Evolutionary conservation across 2,329 filamentous ascomycete genomes (phyloP).

Genomic region (Chlorencoelia australis): DNA sequence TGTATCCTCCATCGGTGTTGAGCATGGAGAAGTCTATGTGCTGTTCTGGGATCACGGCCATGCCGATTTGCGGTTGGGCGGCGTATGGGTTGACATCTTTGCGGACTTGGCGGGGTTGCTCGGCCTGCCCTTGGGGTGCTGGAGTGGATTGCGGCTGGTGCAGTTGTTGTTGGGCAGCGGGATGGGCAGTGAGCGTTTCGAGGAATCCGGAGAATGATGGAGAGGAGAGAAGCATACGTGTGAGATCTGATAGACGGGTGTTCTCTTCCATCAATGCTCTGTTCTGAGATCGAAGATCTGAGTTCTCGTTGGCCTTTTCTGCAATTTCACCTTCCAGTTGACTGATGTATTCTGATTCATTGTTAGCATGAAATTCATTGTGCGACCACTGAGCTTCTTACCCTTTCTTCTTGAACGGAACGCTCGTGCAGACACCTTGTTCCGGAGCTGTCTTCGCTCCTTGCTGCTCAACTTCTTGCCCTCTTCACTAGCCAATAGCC

Average conservation of each 20-base stretch:
- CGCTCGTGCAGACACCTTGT: slow-evolving; percentile 95
- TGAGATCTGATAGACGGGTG: slow-evolving; percentile 64
- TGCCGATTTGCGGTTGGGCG: slow-evolving; percentile 50
- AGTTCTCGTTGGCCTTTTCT: slow-evolving; percentile 71
- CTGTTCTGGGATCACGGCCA: slow-evolving; percentile 77
- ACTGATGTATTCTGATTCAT: slow-evolving; percentile 76
- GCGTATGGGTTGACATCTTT: slow-evolving; percentile 59
- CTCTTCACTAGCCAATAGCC: slow-evolving; percentile 87
- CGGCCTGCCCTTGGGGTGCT: slow-evolving; percentile 27
- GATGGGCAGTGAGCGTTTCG: slow-evolving; percentile 55
- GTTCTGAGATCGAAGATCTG: slow-evolving; percentile 73
- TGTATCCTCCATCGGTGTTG: slow-evolving; percentile 40
- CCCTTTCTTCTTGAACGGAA: slow-evolving; percentile 98
- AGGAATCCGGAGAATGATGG: slow-evolving; percentile 77
- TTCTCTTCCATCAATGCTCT: slow-evolving; percentile 76
- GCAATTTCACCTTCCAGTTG: slow-evolving; percentile 89
- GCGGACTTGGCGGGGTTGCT: slow-evolving; percentile 39
- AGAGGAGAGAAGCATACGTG: slow-evolving; percentile 72
- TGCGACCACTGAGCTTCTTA: slow-evolving; percentile 36
- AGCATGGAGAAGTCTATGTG: slow-evolving; percentile 65
- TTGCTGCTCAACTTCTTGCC: slow-evolving; percentile 99
- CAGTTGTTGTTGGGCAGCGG: slow-evolving; percentile 32
- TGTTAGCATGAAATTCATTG: slow-evolving; percentile 36
- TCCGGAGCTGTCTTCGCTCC: slow-evolving; percentile 90
- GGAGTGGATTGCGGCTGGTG: slow-evolving; percentile 18